These are phyloP conservation scores for Aurifilum marmelostoma DNA, from an alignment of 2,329 filamentous ascomycete genomes.

Conservation along the genomic window DNA sequence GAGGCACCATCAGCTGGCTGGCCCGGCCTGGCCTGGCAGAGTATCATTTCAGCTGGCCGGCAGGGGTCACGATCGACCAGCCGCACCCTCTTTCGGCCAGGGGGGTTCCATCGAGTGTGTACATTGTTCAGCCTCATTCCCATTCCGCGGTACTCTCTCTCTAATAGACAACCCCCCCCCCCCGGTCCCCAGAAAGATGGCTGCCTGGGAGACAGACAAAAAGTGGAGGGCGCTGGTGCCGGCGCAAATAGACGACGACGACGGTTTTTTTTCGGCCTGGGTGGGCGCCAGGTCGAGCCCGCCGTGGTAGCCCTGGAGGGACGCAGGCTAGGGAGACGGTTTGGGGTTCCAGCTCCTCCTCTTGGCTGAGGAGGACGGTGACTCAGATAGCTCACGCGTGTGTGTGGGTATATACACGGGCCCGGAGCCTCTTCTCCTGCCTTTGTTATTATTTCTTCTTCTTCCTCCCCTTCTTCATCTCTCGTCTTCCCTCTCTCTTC, in stretches of 20 bases:
- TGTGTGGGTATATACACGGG: conserved; percentile 3
- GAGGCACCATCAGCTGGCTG: background rate
- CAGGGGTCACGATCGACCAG: conserved; percentile 5
- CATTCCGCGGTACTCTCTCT: background rate
- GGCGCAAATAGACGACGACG: background rate
- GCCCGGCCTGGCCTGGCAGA: background rate
- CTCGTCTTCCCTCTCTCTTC: background rate
- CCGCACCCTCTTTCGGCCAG: conserved; percentile 12
- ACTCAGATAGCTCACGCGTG: background rate
- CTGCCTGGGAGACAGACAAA: background rate
- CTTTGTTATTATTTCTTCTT: too few relatives aligned
- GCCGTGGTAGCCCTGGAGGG: background rate
- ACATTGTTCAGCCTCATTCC: conserved; percentile 17
- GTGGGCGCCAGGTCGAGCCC: background rate
- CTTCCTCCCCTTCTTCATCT: background rate
- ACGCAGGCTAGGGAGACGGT: background rate
- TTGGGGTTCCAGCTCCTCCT: too few relatives aligned
- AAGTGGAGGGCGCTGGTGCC: background rate
- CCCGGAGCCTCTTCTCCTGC: background rate
- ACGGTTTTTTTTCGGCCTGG: too few relatives aligned
- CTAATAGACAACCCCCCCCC: too few relatives aligned
- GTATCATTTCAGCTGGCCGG: conserved; percentile 3
- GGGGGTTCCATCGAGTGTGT: too few relatives aligned
- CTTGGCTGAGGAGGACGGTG: too few relatives aligned
- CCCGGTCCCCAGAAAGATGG: background rate